Evolutionary conservation across 306 rosid species (phyloP).

Genomic region (Potentilla sterilis): DNA sequence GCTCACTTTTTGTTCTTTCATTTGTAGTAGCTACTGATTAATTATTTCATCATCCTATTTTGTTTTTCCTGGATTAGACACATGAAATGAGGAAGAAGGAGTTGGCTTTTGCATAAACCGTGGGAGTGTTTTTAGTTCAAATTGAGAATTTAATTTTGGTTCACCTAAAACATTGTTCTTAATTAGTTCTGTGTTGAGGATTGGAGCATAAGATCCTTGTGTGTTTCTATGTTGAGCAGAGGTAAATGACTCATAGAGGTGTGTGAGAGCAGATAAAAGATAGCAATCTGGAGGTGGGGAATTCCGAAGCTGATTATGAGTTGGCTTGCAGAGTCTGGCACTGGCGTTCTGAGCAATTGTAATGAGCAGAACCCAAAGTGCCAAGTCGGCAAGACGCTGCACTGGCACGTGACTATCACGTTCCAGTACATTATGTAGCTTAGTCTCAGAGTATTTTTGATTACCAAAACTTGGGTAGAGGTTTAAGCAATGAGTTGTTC

Average conservation of each 20-base stretch:
- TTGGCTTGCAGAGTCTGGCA: conserved; percentile 1
- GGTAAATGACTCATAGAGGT: neutral
- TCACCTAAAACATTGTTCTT: neutral
- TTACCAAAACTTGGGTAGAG: neutral
- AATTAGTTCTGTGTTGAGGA: neutral
- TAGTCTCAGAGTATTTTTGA: no score
- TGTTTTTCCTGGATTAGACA: neutral
- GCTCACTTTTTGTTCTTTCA: neutral
- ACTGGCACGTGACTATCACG: conserved; percentile 31
- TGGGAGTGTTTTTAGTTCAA: neutral
- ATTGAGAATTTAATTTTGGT: neutral
- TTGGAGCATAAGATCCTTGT: neutral
- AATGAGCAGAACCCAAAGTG: neutral
- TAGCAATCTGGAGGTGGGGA: conserved; percentile 7
- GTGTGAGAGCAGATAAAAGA: neutral
- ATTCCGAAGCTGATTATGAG: conserved; percentile 11
- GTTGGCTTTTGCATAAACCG: neutral
- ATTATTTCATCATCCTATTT: conserved; percentile 2
- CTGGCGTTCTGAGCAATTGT: conserved; percentile 4
- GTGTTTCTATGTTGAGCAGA: neutral
- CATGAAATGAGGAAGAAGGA: neutral
- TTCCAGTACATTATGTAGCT: neutral
- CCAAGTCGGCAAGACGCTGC: no score
- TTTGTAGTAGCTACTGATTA: neutral
- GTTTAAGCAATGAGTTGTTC: no score